Evolutionary conservation across 2,329 filamentous ascomycete species (phyloP).

Genomic region (Beauveria sp.): DNA sequence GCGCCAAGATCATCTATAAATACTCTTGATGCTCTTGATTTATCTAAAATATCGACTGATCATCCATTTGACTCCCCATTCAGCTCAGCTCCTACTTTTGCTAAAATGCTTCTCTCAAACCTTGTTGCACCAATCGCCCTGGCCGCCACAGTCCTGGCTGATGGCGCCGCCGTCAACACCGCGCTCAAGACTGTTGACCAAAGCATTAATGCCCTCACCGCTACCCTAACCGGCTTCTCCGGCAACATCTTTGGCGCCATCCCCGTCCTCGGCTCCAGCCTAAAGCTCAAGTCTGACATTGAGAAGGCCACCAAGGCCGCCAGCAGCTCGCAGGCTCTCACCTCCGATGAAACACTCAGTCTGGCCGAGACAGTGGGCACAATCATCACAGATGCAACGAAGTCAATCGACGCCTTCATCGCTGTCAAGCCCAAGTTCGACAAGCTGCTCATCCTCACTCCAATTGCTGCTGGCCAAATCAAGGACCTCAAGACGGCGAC

Average conservation of each 20-base stretch:
- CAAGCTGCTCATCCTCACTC: slow-evolving; percentile 4
- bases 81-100: not conserved
- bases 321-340: not conserved
- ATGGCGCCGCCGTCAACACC: not conserved
- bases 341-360: not conserved
- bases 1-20: not conserved
- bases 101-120: not conserved
- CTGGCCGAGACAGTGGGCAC: not conserved
- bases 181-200: not conserved
- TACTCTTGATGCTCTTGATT: not conserved
- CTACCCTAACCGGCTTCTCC: not conserved
- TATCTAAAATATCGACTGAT: not conserved
- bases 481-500: slow-evolving; percentile 4
- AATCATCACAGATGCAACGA: not conserved
- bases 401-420: slow-evolving; percentile 6
- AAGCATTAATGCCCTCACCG: not conserved
- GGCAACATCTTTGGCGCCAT: slow-evolving; percentile 8
- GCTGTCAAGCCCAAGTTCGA: slow-evolving; percentile 8
- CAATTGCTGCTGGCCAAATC: slow-evolving; percentile 3
- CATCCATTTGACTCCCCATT: not conserved
- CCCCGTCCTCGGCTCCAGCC: not conserved
- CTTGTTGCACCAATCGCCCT: not conserved
- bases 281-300: not conserved
- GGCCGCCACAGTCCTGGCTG: slow-evolving; percentile 4
- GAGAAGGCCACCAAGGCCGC: not conserved